Evolutionary conservation across 2,329 filamentous ascomycete species (phyloP).

Genomic region (Meredithiella fracta): DNA sequence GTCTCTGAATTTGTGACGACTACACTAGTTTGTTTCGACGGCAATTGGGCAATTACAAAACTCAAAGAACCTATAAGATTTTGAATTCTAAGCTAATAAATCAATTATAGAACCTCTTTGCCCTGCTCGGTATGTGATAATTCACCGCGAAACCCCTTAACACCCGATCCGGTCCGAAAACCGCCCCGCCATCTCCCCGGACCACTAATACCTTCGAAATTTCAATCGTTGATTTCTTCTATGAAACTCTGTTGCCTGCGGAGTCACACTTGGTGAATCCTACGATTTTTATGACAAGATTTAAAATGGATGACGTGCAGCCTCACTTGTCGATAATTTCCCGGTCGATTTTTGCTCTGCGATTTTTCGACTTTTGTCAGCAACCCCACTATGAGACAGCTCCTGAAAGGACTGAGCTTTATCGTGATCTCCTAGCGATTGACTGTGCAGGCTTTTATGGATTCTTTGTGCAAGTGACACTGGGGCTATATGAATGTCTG

Average conservation of each 20-base stretch:
- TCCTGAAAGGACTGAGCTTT: too few species aligned
- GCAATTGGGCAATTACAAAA: too few species aligned
- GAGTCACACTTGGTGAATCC: too few species aligned
- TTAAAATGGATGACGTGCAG: neutral
- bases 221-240: too few species aligned
- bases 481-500: neutral
- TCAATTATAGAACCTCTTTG: slow-evolving; percentile 68
- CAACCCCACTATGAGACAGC: neutral
- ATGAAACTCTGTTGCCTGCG: too few species aligned
- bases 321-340: neutral
- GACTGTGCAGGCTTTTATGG: neutral
- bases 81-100: slow-evolving; percentile 11
- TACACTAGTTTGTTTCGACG: too few species aligned
- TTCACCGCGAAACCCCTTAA: neutral
- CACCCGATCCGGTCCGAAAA: neutral
- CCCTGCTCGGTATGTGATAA: slow-evolving; percentile 72
- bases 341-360: neutral
- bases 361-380: neutral
- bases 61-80: too few species aligned
- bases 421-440: neutral
- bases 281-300: neutral
- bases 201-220: too few species aligned
- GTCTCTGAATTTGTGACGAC: too few species aligned
- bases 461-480: neutral
- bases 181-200: too few species aligned